Evolutionary conservation across 495 filamentous ascomycete genomes (phyloP).

Genomic region (Hyaloscypha hepaticicola): DNA sequence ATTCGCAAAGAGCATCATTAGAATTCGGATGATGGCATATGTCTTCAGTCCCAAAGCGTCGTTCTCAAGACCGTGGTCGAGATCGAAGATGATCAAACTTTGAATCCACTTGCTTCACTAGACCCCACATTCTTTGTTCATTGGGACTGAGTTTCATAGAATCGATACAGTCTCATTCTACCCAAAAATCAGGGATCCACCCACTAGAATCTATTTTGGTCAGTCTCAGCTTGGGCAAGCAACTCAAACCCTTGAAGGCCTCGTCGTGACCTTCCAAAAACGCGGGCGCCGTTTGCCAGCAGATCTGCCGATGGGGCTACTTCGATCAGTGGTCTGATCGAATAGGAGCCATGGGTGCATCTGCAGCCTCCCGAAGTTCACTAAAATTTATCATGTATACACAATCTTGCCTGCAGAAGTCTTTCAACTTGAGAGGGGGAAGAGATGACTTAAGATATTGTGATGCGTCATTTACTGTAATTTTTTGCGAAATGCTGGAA

Average conservation of each 20-base stretch:
- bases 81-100: neutral
- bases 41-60: neutral
- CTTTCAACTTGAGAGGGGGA: neutral
- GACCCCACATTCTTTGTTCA: slow-evolving; percentile 20
- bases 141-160: slow-evolving; percentile 18
- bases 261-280: slow-evolving; percentile 13
- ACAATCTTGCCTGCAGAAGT: neutral
- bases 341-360: slow-evolving; percentile 14
- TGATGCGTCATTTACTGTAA: no score
- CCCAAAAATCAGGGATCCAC: slow-evolving; percentile 19
- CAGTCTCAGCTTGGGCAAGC: slow-evolving; percentile 17
- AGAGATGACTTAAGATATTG: no score
- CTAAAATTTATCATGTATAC: neutral
- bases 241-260: slow-evolving; percentile 19
- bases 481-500: no score
- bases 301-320: slow-evolving; percentile 4
- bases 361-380: slow-evolving; percentile 21
- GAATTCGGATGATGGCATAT: slow-evolving; percentile 16
- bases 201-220: slow-evolving; percentile 9
- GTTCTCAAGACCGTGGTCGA: neutral
- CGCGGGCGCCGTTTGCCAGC: slow-evolving; percentile 25
- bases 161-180: slow-evolving; percentile 14
- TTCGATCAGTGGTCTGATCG: slow-evolving; percentile 17
- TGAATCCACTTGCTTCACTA: neutral
- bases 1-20: slow-evolving; percentile 6